Base-by-base conservation (phyloP, 176 grass and related monocot species). In the Elaeis guineensis region DNA sequence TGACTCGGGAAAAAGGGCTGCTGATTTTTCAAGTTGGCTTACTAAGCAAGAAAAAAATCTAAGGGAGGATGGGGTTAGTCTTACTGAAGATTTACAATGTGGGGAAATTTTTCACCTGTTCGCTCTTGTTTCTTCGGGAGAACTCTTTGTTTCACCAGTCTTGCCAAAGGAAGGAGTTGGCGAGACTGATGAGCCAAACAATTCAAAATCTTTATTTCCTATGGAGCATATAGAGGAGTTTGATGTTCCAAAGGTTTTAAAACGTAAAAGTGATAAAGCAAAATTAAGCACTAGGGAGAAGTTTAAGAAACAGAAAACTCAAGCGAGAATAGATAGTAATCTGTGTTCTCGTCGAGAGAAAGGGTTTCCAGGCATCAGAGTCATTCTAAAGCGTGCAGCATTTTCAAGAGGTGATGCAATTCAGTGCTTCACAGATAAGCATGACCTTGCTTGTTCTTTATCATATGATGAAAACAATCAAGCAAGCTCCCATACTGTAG, bases 361-460 rank as follows among this genome's bases (percentile, higher is more conserved):
- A 85, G 92, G 92, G 4, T 97, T 90, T 60, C 92, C 92, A 66
- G 87, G 84, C 71, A 79, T 97, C 62, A 74, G 61, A 73, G 76
- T 97, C 50, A 65, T 73, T 78, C 39, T 91, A 52, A 80, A 76
- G 64, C 78, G 78, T 59, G 58, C 87, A 53, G 81, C 49, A 72
- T 74, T 76, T 64, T 52, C 77, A 39, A 64, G 57, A 73, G 63
- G 48, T 54, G 61, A 75, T 55, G 69, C 64, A 20, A 55, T 21
- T 6, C 57, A 69, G 49, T 61, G 18, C 14, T 61, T 58, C 50
- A 52, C 57, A 69, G 71, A 75, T 64, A 55, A 82, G 59, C 67
- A 85, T 72, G 72, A 60, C 29, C 75, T 75, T 59, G 16, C 74
- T 68, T 81, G 80, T 72, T 68, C 68, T 72, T 73, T 74, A 55